A percentile compares a stretch with the other conserved stretches of the same genome.
Evolutionary conservation across 2,329 filamentous ascomycete species (phyloP).

Genomic region (Magnaporthales sp.): DNA sequence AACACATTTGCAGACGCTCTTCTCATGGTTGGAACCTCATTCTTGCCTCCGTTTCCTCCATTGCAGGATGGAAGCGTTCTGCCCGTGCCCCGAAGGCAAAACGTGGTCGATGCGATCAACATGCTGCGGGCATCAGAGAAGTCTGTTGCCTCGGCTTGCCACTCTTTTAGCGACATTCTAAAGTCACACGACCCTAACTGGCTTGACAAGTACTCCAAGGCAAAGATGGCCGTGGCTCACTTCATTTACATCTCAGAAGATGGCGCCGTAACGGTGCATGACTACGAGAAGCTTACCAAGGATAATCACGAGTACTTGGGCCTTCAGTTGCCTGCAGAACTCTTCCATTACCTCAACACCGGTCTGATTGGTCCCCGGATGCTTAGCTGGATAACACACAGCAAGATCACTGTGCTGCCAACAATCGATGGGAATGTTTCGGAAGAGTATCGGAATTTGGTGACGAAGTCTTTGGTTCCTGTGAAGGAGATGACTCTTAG

Average conservation of each 20-base stretch:
- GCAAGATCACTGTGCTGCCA: slow-evolving; percentile 69
- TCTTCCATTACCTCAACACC: slow-evolving; percentile 81
- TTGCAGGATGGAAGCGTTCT: slow-evolving; percentile 50
- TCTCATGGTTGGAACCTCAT: slow-evolving; percentile 74
- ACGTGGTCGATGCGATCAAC: slow-evolving; percentile 68
- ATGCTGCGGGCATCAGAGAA: slow-evolving; percentile 65
- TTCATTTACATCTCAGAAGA: slow-evolving; percentile 71
- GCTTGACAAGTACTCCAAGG: slow-evolving; percentile 78
- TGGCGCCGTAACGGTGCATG: slow-evolving; percentile 70
- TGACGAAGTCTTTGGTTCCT: slow-evolving; percentile 64
- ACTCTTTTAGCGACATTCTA: slow-evolving; percentile 71
- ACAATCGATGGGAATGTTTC: slow-evolving; percentile 78
- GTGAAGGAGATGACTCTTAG: slow-evolving; percentile 69
- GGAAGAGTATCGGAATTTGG: slow-evolving; percentile 70
- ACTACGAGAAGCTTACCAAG: slow-evolving; percentile 63
- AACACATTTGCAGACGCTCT: slow-evolving; percentile 76
- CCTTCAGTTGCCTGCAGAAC: slow-evolving; percentile 79
- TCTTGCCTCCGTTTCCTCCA: slow-evolving; percentile 70
- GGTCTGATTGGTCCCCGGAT: slow-evolving; percentile 74
- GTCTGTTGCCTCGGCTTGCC: slow-evolving; percentile 63
- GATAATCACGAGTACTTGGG: slow-evolving; percentile 88
- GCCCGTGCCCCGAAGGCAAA: slow-evolving; percentile 42
- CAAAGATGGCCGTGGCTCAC: slow-evolving; percentile 77
- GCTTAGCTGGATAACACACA: slow-evolving; percentile 73
- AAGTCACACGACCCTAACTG: slow-evolving; percentile 65